These are phyloP conservation scores for Recurvomyces mirabilis DNA, from an alignment of 495 filamentous ascomycete species.

Conservation along the genomic window DNA sequence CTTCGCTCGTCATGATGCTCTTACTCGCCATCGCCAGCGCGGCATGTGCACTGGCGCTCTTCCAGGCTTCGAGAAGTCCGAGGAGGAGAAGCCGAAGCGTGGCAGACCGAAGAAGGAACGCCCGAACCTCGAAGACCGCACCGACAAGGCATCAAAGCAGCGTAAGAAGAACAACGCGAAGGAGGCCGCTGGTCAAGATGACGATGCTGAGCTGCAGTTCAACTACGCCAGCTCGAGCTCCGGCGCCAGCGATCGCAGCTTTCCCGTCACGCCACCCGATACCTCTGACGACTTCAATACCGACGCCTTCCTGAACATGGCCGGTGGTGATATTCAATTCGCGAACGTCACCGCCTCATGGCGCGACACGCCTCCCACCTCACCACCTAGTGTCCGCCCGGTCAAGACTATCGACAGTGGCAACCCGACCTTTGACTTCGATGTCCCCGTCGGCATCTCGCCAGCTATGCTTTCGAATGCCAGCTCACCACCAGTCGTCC, in stretches of 20 bases:
- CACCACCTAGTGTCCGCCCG: slow-evolving; percentile 4
- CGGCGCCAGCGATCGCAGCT: slow-evolving; percentile 10
- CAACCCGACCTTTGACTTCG: slow-evolving; percentile 1
- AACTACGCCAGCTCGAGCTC: slow-evolving; percentile 18
- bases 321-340: background rate
- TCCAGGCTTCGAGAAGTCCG: slow-evolving; percentile 23
- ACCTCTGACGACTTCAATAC: slow-evolving; percentile 14
- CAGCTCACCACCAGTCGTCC: background rate
- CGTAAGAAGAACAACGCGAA: slow-evolving; percentile 16
- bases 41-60: slow-evolving; percentile 92
- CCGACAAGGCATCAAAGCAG: slow-evolving; percentile 26
- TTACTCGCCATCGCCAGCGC: slow-evolving; percentile 85
- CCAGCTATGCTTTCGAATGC: slow-evolving; percentile 5
- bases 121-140: slow-evolving; percentile 27
- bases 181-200: background rate
- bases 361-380: slow-evolving; percentile 18
- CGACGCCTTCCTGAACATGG: slow-evolving; percentile 16
- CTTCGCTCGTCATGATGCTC: slow-evolving; percentile 86
- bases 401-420: slow-evolving; percentile 2
- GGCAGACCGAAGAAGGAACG: slow-evolving; percentile 34
- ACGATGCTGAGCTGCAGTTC: slow-evolving; percentile 2
- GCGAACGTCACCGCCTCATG: background rate
- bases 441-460: slow-evolving; percentile 4
- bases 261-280: slow-evolving; percentile 15
- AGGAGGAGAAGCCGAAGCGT: slow-evolving; percentile 28